Percentiles rank a stretch among this genome's conserved stretches.
Evolutionary conservation across 352 stramenopile species (phyloP).

Genomic region (Phytophthora hibernalis): DNA sequence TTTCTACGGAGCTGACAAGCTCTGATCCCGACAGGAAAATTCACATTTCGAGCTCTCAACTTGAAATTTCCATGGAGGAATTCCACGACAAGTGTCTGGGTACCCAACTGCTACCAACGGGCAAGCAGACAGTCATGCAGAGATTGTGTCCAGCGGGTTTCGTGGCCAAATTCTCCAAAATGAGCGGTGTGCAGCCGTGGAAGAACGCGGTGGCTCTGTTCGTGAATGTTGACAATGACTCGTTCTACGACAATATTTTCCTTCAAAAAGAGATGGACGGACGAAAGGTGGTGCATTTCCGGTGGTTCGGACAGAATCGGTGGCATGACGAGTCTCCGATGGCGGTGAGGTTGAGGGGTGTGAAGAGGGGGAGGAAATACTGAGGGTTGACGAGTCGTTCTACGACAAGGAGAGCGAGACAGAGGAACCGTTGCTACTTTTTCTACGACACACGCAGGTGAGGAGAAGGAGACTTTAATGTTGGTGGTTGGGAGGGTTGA

Average conservation of each 20-base stretch:
- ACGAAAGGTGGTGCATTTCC: conserved; percentile 48
- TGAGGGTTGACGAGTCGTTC: conserved; percentile 43
- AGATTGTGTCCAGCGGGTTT: conserved; percentile 44
- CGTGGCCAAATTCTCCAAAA: conserved; percentile 44
- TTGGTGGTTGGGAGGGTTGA: neutral
- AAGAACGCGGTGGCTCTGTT: conserved; percentile 65
- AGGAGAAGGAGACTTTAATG: neutral
- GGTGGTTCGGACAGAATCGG: conserved; percentile 58
- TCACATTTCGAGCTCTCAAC: conserved; percentile 29
- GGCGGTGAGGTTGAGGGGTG: conserved; percentile 38
- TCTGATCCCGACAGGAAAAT: conserved; percentile 11
- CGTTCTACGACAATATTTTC: conserved; percentile 60
- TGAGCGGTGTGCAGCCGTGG: conserved; percentile 63
- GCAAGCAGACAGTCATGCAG: conserved; percentile 63
- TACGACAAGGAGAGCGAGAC: conserved; percentile 15
- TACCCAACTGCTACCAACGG: conserved; percentile 56
- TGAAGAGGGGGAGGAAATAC: conserved; percentile 37
- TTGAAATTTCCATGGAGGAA: conserved; percentile 44
- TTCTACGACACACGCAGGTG: conserved; percentile 58
- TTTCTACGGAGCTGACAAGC: neutral
- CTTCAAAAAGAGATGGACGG: conserved; percentile 32
- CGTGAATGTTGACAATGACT: conserved; percentile 50
- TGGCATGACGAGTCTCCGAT: conserved; percentile 39
- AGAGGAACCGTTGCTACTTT: conserved; percentile 51
- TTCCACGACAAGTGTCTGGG: conserved; percentile 64